phyloP scores from a whole-genome alignment of 1,139 yeast species.

The Debaryomycetaceae sp. region DNA sequence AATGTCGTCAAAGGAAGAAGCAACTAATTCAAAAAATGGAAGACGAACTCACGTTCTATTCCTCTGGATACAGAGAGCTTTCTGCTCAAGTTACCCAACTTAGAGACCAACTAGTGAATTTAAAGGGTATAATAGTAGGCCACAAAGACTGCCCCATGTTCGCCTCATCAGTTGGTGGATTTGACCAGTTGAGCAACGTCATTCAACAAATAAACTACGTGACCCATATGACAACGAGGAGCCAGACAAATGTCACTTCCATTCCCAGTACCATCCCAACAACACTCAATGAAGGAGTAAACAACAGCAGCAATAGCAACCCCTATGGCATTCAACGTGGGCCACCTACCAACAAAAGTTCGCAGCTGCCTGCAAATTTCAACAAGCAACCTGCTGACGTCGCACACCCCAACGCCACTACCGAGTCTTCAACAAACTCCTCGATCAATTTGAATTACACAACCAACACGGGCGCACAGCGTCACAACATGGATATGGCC shows the following conservation, averaged over 20 bases:
- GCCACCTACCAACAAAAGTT: not conserved
- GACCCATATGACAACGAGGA: constrained; percentile 19
- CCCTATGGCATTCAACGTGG: not conserved
- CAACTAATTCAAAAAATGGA: constrained; percentile 83
- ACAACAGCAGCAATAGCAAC: not conserved
- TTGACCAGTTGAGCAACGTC: constrained; percentile 28
- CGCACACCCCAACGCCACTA: not conserved
- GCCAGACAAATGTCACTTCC: constrained; percentile 16
- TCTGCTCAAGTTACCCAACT: constrained; percentile 55
- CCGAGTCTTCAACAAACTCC: not conserved
- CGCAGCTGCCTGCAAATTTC: constrained; percentile 16
- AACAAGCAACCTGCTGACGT: constrained; percentile 14
- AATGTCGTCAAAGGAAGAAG: constrained; percentile 93
- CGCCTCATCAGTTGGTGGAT: constrained; percentile 36
- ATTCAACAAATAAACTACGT: constrained; percentile 31
- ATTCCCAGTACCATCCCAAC: constrained; percentile 35
- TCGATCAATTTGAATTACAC: not conserved
- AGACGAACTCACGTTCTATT: constrained; percentile 64
- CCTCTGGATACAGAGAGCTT: constrained; percentile 67
- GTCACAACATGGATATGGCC: constrained; percentile 9
- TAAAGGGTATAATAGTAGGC: constrained; percentile 37
- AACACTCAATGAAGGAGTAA: constrained; percentile 16
- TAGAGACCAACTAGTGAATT: constrained; percentile 54
- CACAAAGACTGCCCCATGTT: constrained; percentile 41
- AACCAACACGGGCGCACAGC: not conserved